These are phyloP conservation scores for Starmerella potacharoeniae DNA, from an alignment of 805 yeast species.

Conservation along the genomic window DNA sequence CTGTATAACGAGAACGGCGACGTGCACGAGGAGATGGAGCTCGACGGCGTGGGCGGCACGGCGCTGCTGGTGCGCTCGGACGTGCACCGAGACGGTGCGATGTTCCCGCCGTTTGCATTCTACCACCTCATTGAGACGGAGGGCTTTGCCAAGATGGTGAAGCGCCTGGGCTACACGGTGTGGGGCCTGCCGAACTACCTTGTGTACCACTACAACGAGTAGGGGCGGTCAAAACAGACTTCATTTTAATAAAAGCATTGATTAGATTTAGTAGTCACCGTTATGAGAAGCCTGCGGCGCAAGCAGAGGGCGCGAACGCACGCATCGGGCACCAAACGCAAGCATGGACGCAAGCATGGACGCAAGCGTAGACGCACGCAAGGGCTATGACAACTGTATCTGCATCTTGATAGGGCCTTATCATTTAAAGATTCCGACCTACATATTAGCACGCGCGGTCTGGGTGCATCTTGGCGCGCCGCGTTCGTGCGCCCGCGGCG, in stretches of 20 bases:
- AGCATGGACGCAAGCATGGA: too few species aligned
- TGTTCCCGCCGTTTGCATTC: slow-evolving; percentile 98
- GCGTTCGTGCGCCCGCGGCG: background rate
- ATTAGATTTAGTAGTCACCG: too few species aligned
- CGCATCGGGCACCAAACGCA: too few species aligned
- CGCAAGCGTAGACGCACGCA: too few species aligned
- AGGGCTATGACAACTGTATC: too few species aligned
- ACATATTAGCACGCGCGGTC: too few species aligned
- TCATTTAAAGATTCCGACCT: too few species aligned
- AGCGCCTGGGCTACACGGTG: slow-evolving; percentile 80
- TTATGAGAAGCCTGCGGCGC: too few species aligned
- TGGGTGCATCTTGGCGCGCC: too few species aligned
- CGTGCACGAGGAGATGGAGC: slow-evolving; percentile 55
- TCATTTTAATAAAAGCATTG: too few species aligned
- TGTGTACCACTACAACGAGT: slow-evolving; percentile 82
- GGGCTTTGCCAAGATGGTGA: slow-evolving; percentile 95
- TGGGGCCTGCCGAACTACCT: slow-evolving; percentile 89
- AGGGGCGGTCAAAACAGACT: background rate
- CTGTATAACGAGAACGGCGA: slow-evolving; percentile 60
- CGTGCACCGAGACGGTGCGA: slow-evolving; percentile 97
- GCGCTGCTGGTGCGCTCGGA: slow-evolving; percentile 93
- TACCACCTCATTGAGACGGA: slow-evolving; percentile 95
- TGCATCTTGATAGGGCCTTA: too few species aligned
- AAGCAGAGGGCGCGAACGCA: too few species aligned
- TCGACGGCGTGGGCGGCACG: slow-evolving; percentile 98